Base-by-base conservation (phyloP, 2,329 filamentous ascomycete genomes). In the Pochonia chlamydosporia region DNA sequence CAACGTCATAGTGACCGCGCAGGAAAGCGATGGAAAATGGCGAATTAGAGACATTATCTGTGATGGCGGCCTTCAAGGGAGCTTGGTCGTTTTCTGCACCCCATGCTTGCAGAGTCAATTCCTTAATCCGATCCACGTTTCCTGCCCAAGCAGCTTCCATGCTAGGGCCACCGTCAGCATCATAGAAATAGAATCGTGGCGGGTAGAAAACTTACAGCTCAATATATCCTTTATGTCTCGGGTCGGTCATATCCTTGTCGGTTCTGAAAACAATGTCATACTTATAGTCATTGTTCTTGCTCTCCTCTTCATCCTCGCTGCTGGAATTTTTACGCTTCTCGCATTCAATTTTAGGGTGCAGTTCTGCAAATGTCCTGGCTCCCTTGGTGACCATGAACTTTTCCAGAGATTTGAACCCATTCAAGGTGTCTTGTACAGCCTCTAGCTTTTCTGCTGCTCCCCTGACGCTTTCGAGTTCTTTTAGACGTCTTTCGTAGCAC, bases 131-230 rank as follows among this genome's bases (percentile, higher is more conserved):
- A 1, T 79, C 70, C 1, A 85, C 53, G 54, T 93, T 79, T n/a
- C 84, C 85, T 4, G 57, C 56, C 86, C 86, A 93, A 4, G 81
- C 81, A 30, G 87, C 87, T 58, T 92, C 81, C 60, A 87, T 87
- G 7, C 78, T 81, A 47, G 14, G 18, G 25, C 21, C 24, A n/a
- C 28, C 18, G 23, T 47, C 23, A 44, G 43, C 30, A 11, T 14
- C 11, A 20, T 33, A 10, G 14, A 36, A 16, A 18, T 7, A 18
- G 35, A 25, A 20, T 4, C 3, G 18, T n/a, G n/a, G n/a, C n/a
- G n/a, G n/a, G n/a, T n/a, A 18, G 11, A 4, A 24, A 3, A 71
- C 78, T 73, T 66, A 83, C 69, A 92, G 63, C 52, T 78, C 67
- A 5, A 85, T 52, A 52, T 90, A 92, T 0, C 75, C 82, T 28